These are phyloP conservation scores for Collybiopsis confluens DNA, from an alignment of 768 basidiomycete genomes.

Conservation along the genomic window DNA sequence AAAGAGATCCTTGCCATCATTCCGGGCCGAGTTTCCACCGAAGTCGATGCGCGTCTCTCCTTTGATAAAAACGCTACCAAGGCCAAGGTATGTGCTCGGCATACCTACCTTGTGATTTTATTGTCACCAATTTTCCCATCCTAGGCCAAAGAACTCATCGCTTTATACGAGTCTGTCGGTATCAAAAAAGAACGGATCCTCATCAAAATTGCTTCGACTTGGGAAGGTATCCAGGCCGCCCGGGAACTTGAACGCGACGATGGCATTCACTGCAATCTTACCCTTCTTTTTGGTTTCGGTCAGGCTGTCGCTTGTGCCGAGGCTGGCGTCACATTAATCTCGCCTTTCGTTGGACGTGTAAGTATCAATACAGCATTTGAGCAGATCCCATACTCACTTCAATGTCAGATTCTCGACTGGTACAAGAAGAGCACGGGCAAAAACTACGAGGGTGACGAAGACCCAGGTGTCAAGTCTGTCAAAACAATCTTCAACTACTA, in stretches of 20 bases:
- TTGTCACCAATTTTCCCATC: too few species aligned
- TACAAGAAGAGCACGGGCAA: conserved; percentile 91
- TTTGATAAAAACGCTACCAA: conserved; percentile 94
- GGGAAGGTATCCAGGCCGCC: conserved; percentile 99
- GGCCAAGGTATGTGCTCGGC: conserved; percentile 57
- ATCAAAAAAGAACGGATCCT: conserved; percentile 91
- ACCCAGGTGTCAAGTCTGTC: conserved; percentile 95
- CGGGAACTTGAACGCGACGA: conserved; percentile 91
- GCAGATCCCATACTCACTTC: conserved; percentile 10
- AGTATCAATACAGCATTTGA: conserved; percentile 23
- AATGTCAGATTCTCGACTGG: conserved; percentile 90
- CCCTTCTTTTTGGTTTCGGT: conserved; percentile 96
- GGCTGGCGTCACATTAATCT: conserved; percentile 97
- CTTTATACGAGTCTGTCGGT: conserved; percentile 91
- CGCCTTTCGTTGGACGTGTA: conserved; percentile 97
- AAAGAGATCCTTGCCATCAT: conserved; percentile 93
- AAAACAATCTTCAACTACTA: conserved; percentile 99
- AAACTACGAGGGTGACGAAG: conserved; percentile 84
- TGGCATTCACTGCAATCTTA: conserved; percentile 97
- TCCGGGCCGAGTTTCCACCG: conserved; percentile 97
- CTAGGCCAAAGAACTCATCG: conserved; percentile 82
- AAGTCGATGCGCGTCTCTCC: conserved; percentile 96
- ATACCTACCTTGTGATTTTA: conserved; percentile 3
- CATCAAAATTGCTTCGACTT: conserved; percentile 99
- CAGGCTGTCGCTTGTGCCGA: conserved; percentile 99